Evolutionary conservation across 208 protist genomes (phyloP).

Genomic region (Leishmania lainsoni): DNA sequence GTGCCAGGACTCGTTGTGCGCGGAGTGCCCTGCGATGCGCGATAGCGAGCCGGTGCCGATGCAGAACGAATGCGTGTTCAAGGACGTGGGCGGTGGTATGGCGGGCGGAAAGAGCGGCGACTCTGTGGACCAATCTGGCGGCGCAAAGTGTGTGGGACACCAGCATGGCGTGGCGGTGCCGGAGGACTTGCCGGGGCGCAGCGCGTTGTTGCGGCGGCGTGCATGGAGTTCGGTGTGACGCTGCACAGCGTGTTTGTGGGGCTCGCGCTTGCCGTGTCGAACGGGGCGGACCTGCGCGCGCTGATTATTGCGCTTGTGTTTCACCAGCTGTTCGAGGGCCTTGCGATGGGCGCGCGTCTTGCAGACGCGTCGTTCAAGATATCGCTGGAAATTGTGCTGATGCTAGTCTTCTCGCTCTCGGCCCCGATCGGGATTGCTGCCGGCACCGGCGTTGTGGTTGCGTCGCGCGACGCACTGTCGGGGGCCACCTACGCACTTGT

Average conservation of each 20-base stretch:
- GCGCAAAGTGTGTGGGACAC: slow-evolving; percentile 21
- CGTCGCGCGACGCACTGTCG: slow-evolving; percentile 25
- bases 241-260: slow-evolving; percentile 76
- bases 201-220: slow-evolving; percentile 44
- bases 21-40: slow-evolving; percentile 5
- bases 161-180: slow-evolving; percentile 21
- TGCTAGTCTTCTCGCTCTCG: slow-evolving; percentile 52
- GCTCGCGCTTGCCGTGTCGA: slow-evolving; percentile 46
- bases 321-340: slow-evolving; percentile 76
- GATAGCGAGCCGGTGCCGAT: slow-evolving; percentile 3
- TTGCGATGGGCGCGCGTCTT: slow-evolving; percentile 58
- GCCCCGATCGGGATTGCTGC: slow-evolving; percentile 50
- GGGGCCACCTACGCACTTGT: slow-evolving; percentile 36
- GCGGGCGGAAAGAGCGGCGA: not conserved
- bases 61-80: not conserved
- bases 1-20: slow-evolving; percentile 14
- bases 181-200: slow-evolving; percentile 17
- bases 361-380: slow-evolving; percentile 50
- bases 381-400: slow-evolving; percentile 39
- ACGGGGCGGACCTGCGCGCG: slow-evolving; percentile 30
- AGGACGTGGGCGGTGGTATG: not conserved
- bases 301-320: slow-evolving; percentile 65
- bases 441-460: slow-evolving; percentile 30
- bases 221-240: slow-evolving; percentile 72
- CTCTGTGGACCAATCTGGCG: not conserved